phyloP scores from a whole-genome alignment of 495 filamentous ascomycete species.

The Thozetella sp. region DNA sequence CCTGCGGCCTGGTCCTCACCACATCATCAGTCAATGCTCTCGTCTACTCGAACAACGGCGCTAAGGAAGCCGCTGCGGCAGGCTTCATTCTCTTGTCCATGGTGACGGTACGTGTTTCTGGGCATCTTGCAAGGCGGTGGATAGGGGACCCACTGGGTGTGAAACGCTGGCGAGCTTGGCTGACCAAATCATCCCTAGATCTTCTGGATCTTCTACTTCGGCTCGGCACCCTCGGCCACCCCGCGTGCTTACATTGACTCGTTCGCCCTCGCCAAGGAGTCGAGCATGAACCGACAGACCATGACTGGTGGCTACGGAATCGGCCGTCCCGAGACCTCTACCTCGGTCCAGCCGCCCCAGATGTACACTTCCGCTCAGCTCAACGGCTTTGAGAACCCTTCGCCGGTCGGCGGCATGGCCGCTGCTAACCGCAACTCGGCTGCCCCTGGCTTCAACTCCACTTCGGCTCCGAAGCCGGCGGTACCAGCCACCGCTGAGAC shows the following conservation, averaged over 20 bases:
- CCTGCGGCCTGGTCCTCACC: slow-evolving; percentile 78
- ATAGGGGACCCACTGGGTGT: background rate
- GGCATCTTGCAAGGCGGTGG: background rate
- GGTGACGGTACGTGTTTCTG: slow-evolving; percentile 73
- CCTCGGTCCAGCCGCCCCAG: slow-evolving; percentile 78
- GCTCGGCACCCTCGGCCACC: slow-evolving; percentile 84
- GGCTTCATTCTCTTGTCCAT: slow-evolving; percentile 96
- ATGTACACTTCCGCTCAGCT: slow-evolving; percentile 97
- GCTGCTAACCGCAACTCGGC: slow-evolving; percentile 39
- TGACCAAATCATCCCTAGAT: slow-evolving; percentile 56
- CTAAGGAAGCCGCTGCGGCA: slow-evolving; percentile 85
- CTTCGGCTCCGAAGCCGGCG: slow-evolving; percentile 33
- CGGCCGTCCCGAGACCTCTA: slow-evolving; percentile 78
- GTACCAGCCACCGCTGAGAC: slow-evolving; percentile 43
- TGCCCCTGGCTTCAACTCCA: slow-evolving; percentile 26
- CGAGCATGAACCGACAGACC: slow-evolving; percentile 65
- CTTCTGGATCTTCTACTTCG: slow-evolving; percentile 99
- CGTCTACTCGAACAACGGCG: slow-evolving; percentile 68
- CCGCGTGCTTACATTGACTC: slow-evolving; percentile 94
- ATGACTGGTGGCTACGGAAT: slow-evolving; percentile 60
- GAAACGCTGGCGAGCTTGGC: slow-evolving; percentile 8
- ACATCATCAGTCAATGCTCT: slow-evolving; percentile 81
- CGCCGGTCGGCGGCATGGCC: slow-evolving; percentile 78
- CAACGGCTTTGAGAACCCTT: slow-evolving; percentile 94
- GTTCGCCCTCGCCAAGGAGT: slow-evolving; percentile 90